Conservation (phyloP, 2,329 filamentous ascomycete genomes). For the Elsinoe ampelina region DNA sequence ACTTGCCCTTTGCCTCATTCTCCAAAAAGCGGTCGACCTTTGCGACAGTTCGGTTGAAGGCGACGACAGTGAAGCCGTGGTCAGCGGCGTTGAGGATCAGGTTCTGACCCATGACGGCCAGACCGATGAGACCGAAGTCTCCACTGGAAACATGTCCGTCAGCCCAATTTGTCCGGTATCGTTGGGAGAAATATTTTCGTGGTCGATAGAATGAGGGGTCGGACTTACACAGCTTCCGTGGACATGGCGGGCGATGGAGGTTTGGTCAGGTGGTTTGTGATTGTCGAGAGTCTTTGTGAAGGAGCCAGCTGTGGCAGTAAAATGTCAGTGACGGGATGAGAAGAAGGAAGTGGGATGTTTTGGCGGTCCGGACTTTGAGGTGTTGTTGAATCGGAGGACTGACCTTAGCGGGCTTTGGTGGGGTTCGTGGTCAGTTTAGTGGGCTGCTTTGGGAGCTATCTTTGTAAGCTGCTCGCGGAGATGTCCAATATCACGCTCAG, state of each 20-base stretch:
- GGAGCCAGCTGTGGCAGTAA: constrained; percentile 15
- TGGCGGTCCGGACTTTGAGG: constrained; percentile 8
- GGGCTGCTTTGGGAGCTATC: constrained; percentile 11
- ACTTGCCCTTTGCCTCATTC: constrained; percentile 60
- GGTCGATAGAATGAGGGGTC: constrained; percentile 21
- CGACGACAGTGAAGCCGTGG: constrained; percentile 83
- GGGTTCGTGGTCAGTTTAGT: background rate
- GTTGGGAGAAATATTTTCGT: constrained; percentile 13
- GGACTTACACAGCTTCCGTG: constrained; percentile 25
- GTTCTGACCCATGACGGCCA: constrained; percentile 46
- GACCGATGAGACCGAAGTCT: constrained; percentile 47
- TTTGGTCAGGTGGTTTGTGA: constrained; percentile 18
- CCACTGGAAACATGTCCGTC: constrained; percentile 29
- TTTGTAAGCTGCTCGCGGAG: constrained; percentile 9
- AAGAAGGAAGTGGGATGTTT: constrained; percentile 14
- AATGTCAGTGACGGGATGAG: constrained; percentile 12
- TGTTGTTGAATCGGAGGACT: constrained; percentile 15
- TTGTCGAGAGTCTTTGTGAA: constrained; percentile 17
- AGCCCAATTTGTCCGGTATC: constrained; percentile 6
- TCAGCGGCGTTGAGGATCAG: constrained; percentile 48
- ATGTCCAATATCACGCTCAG: background rate
- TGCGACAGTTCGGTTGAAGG: constrained; percentile 96
- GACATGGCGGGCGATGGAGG: constrained; percentile 21
- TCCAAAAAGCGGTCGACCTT: constrained; percentile 71
- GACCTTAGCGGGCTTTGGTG: constrained; percentile 14